Evolutionary conservation across 2,329 filamentous ascomycete species (phyloP).

Genomic region (Diplodia mutila): DNA sequence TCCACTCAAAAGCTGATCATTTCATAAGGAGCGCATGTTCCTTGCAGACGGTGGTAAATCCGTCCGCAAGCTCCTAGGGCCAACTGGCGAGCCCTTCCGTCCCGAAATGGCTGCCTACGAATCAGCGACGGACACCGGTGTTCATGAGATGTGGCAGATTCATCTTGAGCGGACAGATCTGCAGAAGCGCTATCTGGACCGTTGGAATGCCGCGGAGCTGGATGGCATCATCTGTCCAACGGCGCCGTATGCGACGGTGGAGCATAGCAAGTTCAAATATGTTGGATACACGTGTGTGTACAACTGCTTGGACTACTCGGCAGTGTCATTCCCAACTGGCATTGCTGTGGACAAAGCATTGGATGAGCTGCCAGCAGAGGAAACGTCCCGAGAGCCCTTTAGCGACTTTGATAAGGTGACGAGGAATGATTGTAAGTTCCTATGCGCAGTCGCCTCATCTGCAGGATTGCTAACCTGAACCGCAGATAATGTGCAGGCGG

Average conservation of each 20-base stretch:
- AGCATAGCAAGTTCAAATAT: conserved; percentile 30
- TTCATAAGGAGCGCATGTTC: conserved; percentile 44
- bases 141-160: conserved; percentile 54
- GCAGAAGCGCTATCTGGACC: conserved; percentile 49
- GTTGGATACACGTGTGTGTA: conserved; percentile 54
- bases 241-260: conserved; percentile 37
- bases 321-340: conserved; percentile 51
- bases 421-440: conserved; percentile 46
- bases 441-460: neutral
- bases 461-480: neutral
- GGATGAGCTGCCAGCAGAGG: conserved; percentile 42
- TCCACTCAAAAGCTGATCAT: neutral
- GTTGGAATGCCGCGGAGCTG: conserved; percentile 48
- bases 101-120: conserved; percentile 55
- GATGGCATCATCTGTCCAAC: conserved; percentile 49
- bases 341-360: conserved; percentile 27
- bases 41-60: conserved; percentile 57
- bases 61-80: conserved; percentile 46
- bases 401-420: conserved; percentile 31
- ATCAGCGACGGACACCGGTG: conserved; percentile 49
- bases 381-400: conserved; percentile 33
- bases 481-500: conserved; percentile 42
- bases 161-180: conserved; percentile 52
- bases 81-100: conserved; percentile 50
- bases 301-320: conserved; percentile 54